Conservation (phyloP, 768 basidiomycete species). For the Tulasnella calospora region DNA sequence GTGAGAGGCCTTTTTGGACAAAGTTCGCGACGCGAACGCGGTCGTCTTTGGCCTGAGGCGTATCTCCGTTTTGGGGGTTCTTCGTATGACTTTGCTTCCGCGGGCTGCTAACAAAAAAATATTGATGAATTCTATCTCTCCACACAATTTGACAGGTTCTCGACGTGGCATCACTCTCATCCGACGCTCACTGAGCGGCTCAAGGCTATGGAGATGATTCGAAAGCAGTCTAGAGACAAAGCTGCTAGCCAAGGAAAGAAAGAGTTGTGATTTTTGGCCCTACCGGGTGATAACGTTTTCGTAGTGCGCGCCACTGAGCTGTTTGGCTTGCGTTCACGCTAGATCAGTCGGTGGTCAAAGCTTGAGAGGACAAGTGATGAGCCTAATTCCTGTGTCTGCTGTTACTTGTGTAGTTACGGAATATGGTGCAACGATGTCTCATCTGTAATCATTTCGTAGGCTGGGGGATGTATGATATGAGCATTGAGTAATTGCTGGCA, state of each 20-base stretch:
- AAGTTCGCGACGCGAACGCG: too few species aligned
- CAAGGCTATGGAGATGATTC: constrained; percentile 59
- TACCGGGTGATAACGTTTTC: too few species aligned
- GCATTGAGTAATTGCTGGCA: background rate
- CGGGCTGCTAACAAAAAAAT: background rate
- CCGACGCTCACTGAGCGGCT: constrained; percentile 89
- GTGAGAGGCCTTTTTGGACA: background rate
- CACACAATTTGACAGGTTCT: constrained; percentile 56
- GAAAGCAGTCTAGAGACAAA: background rate
- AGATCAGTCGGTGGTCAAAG: background rate
- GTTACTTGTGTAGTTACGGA: background rate
- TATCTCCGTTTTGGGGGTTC: too few species aligned
- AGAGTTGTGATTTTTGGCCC: background rate
- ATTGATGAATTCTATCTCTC: background rate
- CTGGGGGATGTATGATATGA: background rate
- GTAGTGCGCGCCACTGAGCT: background rate
- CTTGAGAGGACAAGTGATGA: background rate
- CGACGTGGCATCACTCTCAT: constrained; percentile 93
- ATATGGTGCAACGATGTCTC: background rate
- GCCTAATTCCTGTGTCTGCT: background rate
- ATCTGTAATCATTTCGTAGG: background rate
- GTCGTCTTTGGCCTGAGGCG: too few species aligned
- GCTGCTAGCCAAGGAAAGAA: constrained; percentile 11
- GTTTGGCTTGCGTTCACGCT: background rate
- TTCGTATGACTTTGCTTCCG: background rate